These are phyloP conservation scores for Dittrichia graveolens DNA, from an alignment of 129 eudicot genomes.

Conservation along the genomic window DNA sequence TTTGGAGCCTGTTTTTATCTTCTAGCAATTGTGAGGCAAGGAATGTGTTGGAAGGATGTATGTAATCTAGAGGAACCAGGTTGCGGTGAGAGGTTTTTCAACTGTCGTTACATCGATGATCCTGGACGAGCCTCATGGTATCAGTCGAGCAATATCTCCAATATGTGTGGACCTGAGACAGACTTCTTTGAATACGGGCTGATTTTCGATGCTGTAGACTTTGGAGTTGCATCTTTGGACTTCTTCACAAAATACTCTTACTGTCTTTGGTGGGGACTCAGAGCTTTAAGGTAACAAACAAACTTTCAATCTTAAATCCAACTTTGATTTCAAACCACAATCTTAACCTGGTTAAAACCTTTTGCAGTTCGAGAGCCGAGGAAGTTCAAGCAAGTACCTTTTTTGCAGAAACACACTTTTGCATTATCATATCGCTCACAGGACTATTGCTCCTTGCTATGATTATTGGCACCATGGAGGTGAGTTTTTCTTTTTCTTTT, in stretches of 20 bases:
- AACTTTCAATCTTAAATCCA: neutral
- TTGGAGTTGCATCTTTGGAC: constrained; percentile 39
- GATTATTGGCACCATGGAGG: constrained; percentile 92
- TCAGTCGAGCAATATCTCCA: constrained; percentile 49
- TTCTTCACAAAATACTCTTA: constrained; percentile 62
- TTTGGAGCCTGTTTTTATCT: constrained; percentile 77
- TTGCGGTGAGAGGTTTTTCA: constrained; percentile 52
- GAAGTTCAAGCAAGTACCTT: constrained; percentile 60
- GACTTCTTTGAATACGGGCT: constrained; percentile 57
- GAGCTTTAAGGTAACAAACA: constrained; percentile 55
- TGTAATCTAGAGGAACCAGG: constrained; percentile 51
- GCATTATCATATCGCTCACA: constrained; percentile 59
- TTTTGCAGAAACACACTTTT: constrained; percentile 65
- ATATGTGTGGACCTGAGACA: constrained; percentile 44
- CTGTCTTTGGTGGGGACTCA: constrained; percentile 84
- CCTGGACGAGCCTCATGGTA: constrained; percentile 56
- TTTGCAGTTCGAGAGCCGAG: constrained; percentile 75
- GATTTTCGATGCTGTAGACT: constrained; percentile 44
- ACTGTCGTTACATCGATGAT: constrained; percentile 42
- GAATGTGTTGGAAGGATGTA: constrained; percentile 69
- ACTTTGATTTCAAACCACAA: neutral
- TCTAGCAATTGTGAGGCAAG: constrained; percentile 70
- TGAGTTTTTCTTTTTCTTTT: constrained; percentile 24
- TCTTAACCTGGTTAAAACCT: neutral
- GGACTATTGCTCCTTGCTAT: constrained; percentile 75